Evolutionary conservation across 495 filamentous ascomycete species (phyloP), one percentile per base, ranked within the genome.

Genomic region (Astrocystis sublimbata): DNA sequence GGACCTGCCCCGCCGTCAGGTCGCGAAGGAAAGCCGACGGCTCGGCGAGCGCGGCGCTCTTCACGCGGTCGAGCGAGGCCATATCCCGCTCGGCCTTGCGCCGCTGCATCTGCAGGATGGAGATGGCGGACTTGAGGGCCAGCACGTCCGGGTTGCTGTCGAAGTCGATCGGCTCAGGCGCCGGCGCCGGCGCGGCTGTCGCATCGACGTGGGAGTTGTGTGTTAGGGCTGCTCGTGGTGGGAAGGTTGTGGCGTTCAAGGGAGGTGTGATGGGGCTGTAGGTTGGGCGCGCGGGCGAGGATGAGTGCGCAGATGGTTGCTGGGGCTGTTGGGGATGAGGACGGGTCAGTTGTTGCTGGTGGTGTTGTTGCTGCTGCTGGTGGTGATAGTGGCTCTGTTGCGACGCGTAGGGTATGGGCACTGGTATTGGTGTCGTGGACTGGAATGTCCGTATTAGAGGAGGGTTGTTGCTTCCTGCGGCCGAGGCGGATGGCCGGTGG

Each of bases 61-160:
- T 91, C 59, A 88, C 79, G 51, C 76, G 71, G 63, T 87, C 80
- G 15, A 96, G 77, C 1, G 79, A 74, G 60, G 79, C 79, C 42
- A 96, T 85, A 72, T 96, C 92, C 19, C 80, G 79, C n/a, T 84
- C 69, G 15, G 88, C 87, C 71, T 89, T 89, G 63, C 87, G 83
- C 47, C 88, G 88, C 75, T 97, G 92, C 45, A 94, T 76, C 76
- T 93, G 90, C 33, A 97, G 78, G 46, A 96, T 87, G 3, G 88
- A 85, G 65, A 96, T 89, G 3, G 92, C 88, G 21, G 88, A 87
- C 38, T 87, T 85, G 28, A 97, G 79, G 3, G 92, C 92, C 23
- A 96, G 87, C 1, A 87, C 91, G 77, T 97, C 92, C 4, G 91
- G 85, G 66, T 96, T 96, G 50, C 85, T 80, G 64, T 86, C 87